Base-by-base conservation (phyloP, 129 eudicot species). In the Saposhnikovia divaricata region DNA sequence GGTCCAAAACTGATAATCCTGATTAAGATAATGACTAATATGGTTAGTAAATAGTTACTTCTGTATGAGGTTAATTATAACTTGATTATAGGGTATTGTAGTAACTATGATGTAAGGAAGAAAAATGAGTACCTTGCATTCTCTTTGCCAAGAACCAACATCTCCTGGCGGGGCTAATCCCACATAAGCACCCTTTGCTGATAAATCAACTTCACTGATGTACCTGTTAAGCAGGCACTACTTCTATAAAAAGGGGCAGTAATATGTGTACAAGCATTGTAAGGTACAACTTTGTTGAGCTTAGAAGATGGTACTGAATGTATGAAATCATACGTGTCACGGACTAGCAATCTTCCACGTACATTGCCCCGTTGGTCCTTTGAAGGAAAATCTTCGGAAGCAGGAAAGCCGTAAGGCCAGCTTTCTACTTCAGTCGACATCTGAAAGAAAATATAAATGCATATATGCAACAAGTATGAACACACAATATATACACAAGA, bases 1-100 rank as follows among this genome's bases (percentile, higher is more conserved):
- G 18, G 92, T 90, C 98, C 98, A 95, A 78, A 92, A 95, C 76
- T 95, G 98, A 79, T 95, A 95, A 77, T 90, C 91, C 97, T 94
- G 84, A 71, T 27, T 13, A 28, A 28, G 72, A 65, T 65, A 65
- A 27, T 61, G 61, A 51, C 19, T 23, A n/a, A n/a, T n/a, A n/a
- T n/a, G n/a, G 8, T 27, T 27, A 65, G 19, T 11, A 13, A 28
- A 23, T 61, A 11, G 0, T 61, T 25, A 61, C 61, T 53, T 53
- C 25, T 18, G 0, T 4, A 4, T 21, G 63, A 53, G 63, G 25
- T 53, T 48, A 14, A 48, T 14, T 48, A 14, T 48, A 3, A 48
- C 4, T 19, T 48, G 55, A 19, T 19, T 21, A 15, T 51, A 53
- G 15, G 15, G 9, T 4, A 70, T 6, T 14, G 46, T 27, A 42